Base-by-base conservation (phyloP, 768 basidiomycete genomes). In the Phaeolepiota aurea region DNA sequence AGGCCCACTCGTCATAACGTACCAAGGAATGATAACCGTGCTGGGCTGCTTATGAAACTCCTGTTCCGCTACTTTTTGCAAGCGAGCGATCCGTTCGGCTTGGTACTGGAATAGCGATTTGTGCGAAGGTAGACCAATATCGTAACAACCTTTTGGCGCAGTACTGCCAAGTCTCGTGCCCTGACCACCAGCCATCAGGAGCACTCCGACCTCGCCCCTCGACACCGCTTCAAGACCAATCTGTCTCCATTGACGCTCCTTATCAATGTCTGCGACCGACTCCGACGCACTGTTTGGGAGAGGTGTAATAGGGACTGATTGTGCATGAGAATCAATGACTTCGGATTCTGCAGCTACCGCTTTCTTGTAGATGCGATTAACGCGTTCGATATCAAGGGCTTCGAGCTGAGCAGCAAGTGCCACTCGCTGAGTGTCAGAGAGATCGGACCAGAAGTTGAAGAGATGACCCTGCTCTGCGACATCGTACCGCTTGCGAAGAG, bases 1-100 rank as follows among this genome's bases (percentile, higher is more conserved):
- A 28, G 94, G 96, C 16, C 93, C 93, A 55, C 88, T 92, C 42
- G 94, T 98, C 96, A 99, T 99, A 54, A 99, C 80, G 65, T 97
- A 98, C 96, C 96, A 98, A 25, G 89, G 88, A 42, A 98, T 78
- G 39, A 77, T 59, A 40, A 89, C 86, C 1, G 77, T 74, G 37
- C 74, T 77, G 13, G 63, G 56, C 12, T 74, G 62, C 52, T 79
- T 79, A 28, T 61, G 56, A 37, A 52, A 57, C 45, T 75, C 65
- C 25, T 71, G 56, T 56, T 77, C 81, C 0, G 90, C 91, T 39
- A 94, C 58, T 21, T 65, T 65, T 62, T 94, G 87, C 42, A 99
- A 65, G 43, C 87, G 79, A 44, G 74, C 71, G 57, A 99, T 96
- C 41, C 96, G 79, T 65, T 94, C 92, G n/a, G 93, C 96, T 62